Percentiles rank a stretch among this genome's conserved stretches.
Evolutionary conservation across 2,329 filamentous ascomycete genomes (phyloP).

Genomic region (Orbilia blumenaviensis): DNA sequence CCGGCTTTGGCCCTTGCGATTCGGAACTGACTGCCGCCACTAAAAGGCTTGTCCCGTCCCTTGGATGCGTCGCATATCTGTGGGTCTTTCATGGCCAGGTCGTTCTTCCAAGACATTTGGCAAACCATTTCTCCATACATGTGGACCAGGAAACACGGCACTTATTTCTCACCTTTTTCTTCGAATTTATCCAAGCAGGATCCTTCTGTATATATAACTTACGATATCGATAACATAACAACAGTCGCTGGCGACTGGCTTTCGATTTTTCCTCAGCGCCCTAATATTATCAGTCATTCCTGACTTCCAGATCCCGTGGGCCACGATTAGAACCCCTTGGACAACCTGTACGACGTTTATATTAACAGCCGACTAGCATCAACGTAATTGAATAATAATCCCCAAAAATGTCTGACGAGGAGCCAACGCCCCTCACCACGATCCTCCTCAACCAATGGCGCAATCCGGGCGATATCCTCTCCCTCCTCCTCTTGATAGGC

Average conservation of each 20-base stretch:
- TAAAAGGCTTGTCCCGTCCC: slow-evolving; percentile 30
- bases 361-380: not conserved
- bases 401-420: slow-evolving; percentile 3
- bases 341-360: not conserved
- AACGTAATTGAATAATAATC: not conserved
- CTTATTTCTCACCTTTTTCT: not conserved
- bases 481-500: slow-evolving; percentile 60
- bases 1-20: not conserved
- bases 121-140: not conserved
- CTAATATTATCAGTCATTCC: not conserved
- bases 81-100: slow-evolving; percentile 18
- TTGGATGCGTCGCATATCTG: not conserved
- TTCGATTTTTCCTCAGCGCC: not conserved
- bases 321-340: not conserved
- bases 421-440: not conserved
- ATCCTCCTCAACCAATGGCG: slow-evolving; percentile 50
- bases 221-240: slow-evolving; percentile 3
- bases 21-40: slow-evolving; percentile 19
- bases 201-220: not conserved
- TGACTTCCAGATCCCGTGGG: not conserved
- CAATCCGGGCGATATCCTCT: slow-evolving; percentile 56
- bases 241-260: slow-evolving; percentile 20
- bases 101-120: not conserved
- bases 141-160: not conserved
- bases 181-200: not conserved